phyloP scores from a whole-genome alignment of 2,329 filamentous ascomycete genomes.

The Diaporthe caulivora region DNA sequence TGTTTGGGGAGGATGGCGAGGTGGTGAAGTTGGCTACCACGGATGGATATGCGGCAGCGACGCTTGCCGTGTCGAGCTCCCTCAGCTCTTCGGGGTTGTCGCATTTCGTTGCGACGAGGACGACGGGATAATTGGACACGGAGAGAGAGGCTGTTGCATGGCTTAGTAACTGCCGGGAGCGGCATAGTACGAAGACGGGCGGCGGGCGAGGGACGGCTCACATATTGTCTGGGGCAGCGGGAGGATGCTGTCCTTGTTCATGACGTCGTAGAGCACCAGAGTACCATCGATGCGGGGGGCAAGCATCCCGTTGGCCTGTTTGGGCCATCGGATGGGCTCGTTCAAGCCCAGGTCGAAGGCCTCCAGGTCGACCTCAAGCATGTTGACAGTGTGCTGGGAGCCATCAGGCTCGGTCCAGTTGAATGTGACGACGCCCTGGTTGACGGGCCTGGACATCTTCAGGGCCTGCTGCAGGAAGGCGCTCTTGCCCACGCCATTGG shows the following conservation, averaged over 20 bases:
- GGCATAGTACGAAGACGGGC: background rate
- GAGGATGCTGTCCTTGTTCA: slow-evolving; percentile 79
- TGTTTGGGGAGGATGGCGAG: slow-evolving; percentile 77
- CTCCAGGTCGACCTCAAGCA: slow-evolving; percentile 76
- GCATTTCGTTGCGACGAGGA: slow-evolving; percentile 91
- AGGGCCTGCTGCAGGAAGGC: slow-evolving; percentile 75
- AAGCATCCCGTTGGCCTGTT: slow-evolving; percentile 76
- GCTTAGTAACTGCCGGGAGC: slow-evolving; percentile 30
- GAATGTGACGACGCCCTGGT: slow-evolving; percentile 63
- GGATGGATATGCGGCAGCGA: slow-evolving; percentile 74
- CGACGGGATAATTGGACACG: slow-evolving; percentile 78
- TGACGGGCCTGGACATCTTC: slow-evolving; percentile 65
- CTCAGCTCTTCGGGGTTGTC: slow-evolving; percentile 79
- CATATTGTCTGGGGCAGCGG: slow-evolving; percentile 82
- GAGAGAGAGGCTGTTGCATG: slow-evolving; percentile 75
- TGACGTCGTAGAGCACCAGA: slow-evolving; percentile 89
- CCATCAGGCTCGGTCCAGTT: slow-evolving; percentile 71
- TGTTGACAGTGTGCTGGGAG: slow-evolving; percentile 67
- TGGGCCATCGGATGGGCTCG: slow-evolving; percentile 74
- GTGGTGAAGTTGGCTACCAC: slow-evolving; percentile 81
- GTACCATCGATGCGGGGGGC: slow-evolving; percentile 85
- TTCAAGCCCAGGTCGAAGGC: slow-evolving; percentile 71
- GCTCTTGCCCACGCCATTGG: slow-evolving; percentile 76
- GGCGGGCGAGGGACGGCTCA: slow-evolving; percentile 62
- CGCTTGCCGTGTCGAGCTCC: slow-evolving; percentile 76